Evolutionary conservation across 176 grass and related monocot genomes (phyloP).

Genomic region (Oryza australiensis): DNA sequence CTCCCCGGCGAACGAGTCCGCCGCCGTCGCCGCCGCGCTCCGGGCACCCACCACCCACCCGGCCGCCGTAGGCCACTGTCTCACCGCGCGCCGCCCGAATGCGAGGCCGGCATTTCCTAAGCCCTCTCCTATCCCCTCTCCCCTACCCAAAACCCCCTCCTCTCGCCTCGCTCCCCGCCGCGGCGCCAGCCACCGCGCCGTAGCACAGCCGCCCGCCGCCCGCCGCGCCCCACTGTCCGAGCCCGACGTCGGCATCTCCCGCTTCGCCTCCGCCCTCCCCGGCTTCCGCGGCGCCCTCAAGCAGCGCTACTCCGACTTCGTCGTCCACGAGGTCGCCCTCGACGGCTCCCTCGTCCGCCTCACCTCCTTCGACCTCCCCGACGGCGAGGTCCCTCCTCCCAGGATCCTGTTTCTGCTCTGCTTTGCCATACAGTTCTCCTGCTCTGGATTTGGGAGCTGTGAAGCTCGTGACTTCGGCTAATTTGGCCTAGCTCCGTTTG

Average conservation of each 20-base stretch:
- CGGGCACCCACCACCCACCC: background rate
- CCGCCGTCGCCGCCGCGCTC: too few species aligned
- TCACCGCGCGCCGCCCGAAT: background rate
- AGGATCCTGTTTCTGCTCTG: background rate
- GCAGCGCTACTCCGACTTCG: constrained; percentile 88
- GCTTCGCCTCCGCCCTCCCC: constrained; percentile 71
- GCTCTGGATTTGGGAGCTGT: background rate
- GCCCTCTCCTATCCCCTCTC: constrained; percentile 4
- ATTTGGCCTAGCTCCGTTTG: background rate
- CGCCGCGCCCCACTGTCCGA: constrained; percentile 51
- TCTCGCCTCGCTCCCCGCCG: background rate
- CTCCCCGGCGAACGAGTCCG: background rate
- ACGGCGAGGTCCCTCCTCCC: constrained; percentile 38
- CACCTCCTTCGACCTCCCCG: constrained; percentile 80
- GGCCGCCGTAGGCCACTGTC: constrained; percentile 1
- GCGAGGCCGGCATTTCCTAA: constrained; percentile 40
- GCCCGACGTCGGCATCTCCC: constrained; percentile 79
- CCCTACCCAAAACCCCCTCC: constrained; percentile 23
- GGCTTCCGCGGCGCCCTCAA: constrained; percentile 84
- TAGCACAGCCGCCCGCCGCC: background rate
- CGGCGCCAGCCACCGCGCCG: background rate
- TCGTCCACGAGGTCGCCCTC: constrained; percentile 81
- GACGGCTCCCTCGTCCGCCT: constrained; percentile 75
- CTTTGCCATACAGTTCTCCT: background rate
- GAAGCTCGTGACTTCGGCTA: background rate